phyloP scores from a whole-genome alignment of 345 rosid genomes.

The Arabis hirsuta region DNA sequence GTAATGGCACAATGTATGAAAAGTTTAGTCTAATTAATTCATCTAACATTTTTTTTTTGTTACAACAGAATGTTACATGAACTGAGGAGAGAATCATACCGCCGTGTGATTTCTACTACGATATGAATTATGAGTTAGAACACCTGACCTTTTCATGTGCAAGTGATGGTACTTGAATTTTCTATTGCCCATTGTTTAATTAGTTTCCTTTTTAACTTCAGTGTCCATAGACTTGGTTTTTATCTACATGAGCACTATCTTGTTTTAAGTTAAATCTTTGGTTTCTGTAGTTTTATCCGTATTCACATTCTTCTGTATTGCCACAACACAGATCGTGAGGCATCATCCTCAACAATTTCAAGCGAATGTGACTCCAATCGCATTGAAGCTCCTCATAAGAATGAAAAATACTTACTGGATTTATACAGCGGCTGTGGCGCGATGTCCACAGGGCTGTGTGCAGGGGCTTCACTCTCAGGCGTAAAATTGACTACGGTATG shows the following conservation, averaged over 20 bases:
- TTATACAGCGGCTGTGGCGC: conserved; percentile 55
- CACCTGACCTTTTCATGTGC: conserved; percentile 45
- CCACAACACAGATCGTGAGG: conserved; percentile 32
- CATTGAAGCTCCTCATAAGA: not conserved
- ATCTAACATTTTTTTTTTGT: not conserved
- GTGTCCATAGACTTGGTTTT: not conserved
- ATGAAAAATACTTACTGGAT: conserved; percentile 45
- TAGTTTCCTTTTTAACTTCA: not conserved
- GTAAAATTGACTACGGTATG: conserved; percentile 35
- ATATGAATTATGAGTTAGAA: conserved; percentile 46
- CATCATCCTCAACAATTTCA: conserved; percentile 45
- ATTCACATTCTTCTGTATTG: not conserved
- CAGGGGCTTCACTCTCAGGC: conserved; percentile 51
- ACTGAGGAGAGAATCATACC: conserved; percentile 32
- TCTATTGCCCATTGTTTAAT: not conserved
- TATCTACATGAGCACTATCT: not conserved
- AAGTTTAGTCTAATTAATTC: not conserved
- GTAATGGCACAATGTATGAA: conserved; percentile 29
- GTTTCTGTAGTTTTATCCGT: conserved; percentile 5
- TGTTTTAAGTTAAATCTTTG: not conserved
- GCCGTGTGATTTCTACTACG: conserved; percentile 45
- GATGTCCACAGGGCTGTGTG: conserved; percentile 57
- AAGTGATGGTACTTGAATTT: not conserved
- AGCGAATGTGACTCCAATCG: conserved; percentile 45
- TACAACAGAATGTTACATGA: conserved; percentile 28